Evolutionary conservation across 768 basidiomycete genomes (phyloP), one percentile per base, ranked within the genome.

Genomic region (Rhizopogon rudus): DNA sequence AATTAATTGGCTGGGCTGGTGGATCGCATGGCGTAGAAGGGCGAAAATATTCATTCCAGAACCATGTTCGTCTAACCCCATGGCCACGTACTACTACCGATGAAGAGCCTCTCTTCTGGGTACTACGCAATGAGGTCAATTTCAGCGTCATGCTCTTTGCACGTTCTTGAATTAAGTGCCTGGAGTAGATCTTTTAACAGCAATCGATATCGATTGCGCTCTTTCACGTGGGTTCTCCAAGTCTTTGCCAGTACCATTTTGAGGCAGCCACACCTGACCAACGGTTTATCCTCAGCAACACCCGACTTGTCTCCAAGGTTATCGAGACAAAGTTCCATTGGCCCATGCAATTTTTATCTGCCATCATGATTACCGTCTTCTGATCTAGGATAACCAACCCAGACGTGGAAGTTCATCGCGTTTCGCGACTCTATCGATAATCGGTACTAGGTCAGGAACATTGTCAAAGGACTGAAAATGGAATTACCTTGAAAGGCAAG

Each of bases 381-480:
- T 57, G 62, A 59, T 60, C 58, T 53, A 56, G 55, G 57, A 49
- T 52, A 29, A 46, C 44, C 52, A 43, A 51, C 54, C 41, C 7
- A 22, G 31, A 37, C 46, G 5, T 52, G 51, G 35, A 52, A 52
- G 44, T 33, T 33, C 35, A 6, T n/a, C 57, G 49, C 54, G 42
- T 49, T 52, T 22, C 39, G n/a, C 57, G 40, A 49, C 39, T 16
- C 46, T 49, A 46, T 42, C 52, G 7, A 49, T 35, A 33, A 56
- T 55, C 51, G 55, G 56, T 53, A 40, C 5, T n/a, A 31, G 28
- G 12, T 25, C 54, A 55, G 50, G 50, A 43, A 55, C 54, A 22
- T 14, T 14, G 37, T 17, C 40, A 45, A 52, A 55, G 56, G 29
- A 39, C 59, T 56, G 58, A 54, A 55, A 5, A 7, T 28, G n/a